Evolutionary conservation across 495 filamentous ascomycete genomes (phyloP).

Genomic region (Tuber indicum): DNA sequence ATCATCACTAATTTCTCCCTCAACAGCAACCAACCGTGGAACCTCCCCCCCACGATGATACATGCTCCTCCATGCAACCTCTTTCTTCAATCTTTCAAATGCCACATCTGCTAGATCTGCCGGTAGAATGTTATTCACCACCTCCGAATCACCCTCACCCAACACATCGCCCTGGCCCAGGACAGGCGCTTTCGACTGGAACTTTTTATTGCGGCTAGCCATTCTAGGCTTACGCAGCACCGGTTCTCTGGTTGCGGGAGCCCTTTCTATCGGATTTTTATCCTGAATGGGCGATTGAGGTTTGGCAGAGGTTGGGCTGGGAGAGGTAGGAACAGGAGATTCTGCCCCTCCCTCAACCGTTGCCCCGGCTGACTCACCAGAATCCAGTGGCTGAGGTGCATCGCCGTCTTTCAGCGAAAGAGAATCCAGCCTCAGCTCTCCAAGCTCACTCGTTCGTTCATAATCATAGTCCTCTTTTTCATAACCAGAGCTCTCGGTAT

Average conservation of each 20-base stretch:
- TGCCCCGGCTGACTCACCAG: not conserved
- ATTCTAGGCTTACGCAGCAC: constrained; percentile 13
- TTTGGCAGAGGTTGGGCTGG: constrained; percentile 5
- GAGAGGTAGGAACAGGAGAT: constrained; percentile 3
- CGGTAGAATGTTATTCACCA: constrained; percentile 63
- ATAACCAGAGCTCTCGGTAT: not conserved
- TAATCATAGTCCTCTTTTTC: not conserved
- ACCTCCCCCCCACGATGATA: constrained; percentile 86
- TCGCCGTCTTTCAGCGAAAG: not conserved
- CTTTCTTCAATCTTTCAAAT: constrained; percentile 64
- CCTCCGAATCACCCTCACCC: constrained; percentile 71
- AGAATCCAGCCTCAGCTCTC: not conserved
- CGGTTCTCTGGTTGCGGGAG: constrained; percentile 17
- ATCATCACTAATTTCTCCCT: constrained; percentile 64
- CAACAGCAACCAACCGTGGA: constrained; percentile 85
- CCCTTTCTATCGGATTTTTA: constrained; percentile 11
- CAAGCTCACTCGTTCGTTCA: not conserved
- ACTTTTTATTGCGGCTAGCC: constrained; percentile 18
- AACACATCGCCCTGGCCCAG: constrained; percentile 49
- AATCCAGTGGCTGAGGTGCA: not conserved
- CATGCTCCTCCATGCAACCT: constrained; percentile 89
- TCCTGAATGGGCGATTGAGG: not conserved
- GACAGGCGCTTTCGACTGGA: constrained; percentile 34
- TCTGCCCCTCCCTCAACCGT: not conserved
- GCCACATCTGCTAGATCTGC: constrained; percentile 49